Conservation (phyloP, 1,284 basidiomycete species). For the Amylostereum areolatum region DNA sequence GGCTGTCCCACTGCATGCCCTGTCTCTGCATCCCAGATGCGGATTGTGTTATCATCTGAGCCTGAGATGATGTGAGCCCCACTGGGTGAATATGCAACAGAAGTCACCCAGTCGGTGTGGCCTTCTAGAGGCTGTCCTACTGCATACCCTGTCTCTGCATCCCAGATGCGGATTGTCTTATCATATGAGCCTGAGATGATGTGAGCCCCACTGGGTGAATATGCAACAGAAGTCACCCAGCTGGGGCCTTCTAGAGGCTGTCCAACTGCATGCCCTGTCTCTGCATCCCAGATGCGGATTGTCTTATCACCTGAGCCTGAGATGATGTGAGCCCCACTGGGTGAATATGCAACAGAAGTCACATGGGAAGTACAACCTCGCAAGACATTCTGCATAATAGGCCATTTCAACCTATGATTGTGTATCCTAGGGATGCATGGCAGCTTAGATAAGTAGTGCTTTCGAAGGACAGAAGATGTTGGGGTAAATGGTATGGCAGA, state of each 20-base stretch:
- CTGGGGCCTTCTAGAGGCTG: constrained; percentile 13
- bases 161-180: constrained; percentile 13
- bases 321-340: constrained; percentile 16
- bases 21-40: too few relatives aligned
- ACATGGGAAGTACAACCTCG: constrained; percentile 11
- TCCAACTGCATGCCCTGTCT: constrained; percentile 9
- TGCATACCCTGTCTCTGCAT: not conserved
- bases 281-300: constrained; percentile 6
- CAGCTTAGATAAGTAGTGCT: not conserved
- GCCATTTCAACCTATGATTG: not conserved
- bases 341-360: constrained; percentile 16
- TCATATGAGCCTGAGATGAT: constrained; percentile 20
- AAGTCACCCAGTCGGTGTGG: constrained; percentile 19
- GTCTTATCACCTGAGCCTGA: constrained; percentile 16
- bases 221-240: constrained; percentile 16
- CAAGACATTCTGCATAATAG: not conserved
- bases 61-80: too few relatives aligned
- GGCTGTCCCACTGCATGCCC: too few relatives aligned
- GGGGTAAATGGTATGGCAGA: constrained; percentile 10
- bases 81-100: too few relatives aligned
- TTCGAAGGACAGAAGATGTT: not conserved
- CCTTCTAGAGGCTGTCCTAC: constrained; percentile 16
- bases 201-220: constrained; percentile 18
- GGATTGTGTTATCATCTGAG: too few relatives aligned
- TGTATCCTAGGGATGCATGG: not conserved